Evolutionary conservation across 306 rosid genomes (phyloP), one percentile per base, ranked within the genome.

Genomic region (cucumber (Cucumis sativus)): DNA sequence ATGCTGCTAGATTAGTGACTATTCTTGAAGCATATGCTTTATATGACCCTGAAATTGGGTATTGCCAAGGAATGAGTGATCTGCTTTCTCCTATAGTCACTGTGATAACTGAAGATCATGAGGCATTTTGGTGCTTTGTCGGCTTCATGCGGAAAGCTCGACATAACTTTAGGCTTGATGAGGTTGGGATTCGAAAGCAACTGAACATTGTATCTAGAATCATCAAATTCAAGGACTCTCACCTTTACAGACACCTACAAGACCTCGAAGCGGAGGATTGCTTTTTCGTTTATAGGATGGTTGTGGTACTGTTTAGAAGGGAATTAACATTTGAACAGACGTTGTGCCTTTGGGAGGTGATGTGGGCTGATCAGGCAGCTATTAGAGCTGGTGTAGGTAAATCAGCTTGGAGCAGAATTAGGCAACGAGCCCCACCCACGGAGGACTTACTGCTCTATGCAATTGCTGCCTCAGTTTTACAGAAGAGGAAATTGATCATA

Each of bases 291-390:
- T 96, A 96, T 65, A 85, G 99, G 82, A 96, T 96, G 99, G 99
- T 96, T 81, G 97, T 96, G 80, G 99, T 96, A 79, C 87, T 96
- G 70, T 96, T 96, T 79, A 88, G 99, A 79, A 88, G 99, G 88
- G 99, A 96, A 71, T 83, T 96, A 84, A 87, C 97, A n/a, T 96
- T 87, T 79, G 99, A 96, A 64, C 99, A 96, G 86, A 96, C 98
- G 13, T 80, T 96, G 14, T 92, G 99, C 83, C 91, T 96, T 59
- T 96, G 99, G 99, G 99, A 96, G 88, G 99, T 96, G 70, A 91
- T 96, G 93, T 96, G 99, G 99, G 99, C 99, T 4, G 99, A 96
- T 85, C 99, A 96, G 86, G 99, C 99, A 8, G 99, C 99, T 67
- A 83, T 92, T 43, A 82, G 99, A 82, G 93, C 97, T 1, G 99